Evolutionary conservation across 1,284 basidiomycete genomes (phyloP), one percentile per base, ranked within the genome.

Genomic region (Termitomyces sp.): DNA sequence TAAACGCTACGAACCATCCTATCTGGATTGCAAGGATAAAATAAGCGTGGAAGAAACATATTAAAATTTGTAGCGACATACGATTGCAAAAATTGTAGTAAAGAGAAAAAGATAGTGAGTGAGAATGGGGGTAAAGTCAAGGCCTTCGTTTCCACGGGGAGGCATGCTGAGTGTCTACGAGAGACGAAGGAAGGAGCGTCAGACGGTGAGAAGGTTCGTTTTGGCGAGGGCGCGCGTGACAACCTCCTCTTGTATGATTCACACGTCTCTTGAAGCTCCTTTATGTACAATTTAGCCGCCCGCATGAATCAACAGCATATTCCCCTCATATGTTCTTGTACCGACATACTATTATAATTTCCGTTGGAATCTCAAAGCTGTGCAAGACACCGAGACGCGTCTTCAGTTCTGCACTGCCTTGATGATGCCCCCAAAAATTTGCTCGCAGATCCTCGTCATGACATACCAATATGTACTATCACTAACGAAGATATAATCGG

Each of bases 1-100:
- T 88, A 75, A 98, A 97, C 1, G 95, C 93, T 46, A 92, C 84
- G 66, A 96, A 84, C 94, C 95, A 98, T 58, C 87, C 92, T 58
- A 86, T 75, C 90, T 92, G 67, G 43, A 44, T 49, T 34, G 53
- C 40, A 41, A 55, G 31, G 43, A 51, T 45, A 19, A 58, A 52
- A 52, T 42, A 19, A 48, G 42, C 39, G 10, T 36, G 30, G 33
- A 30, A 39, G n/a, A n/a, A 34, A 49, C 34, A 33, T 36, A 21
- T n/a, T 19, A 33, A 54, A 47, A 43, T 12, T 39, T 24, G n/a
- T 31, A 24, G 78, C 84, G 17, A 58, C 58, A 60, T 65, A 94
- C 88, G 57, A 90, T 70, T 41, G 90, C 80, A 48, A 98, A 79
- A 56, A 93, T 79, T 58, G 88, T 86, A 1, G 94, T 96, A 67